Conservation (phyloP, 192 early-diverging fungal species). For the Rhizophagus prolifer region DNA sequence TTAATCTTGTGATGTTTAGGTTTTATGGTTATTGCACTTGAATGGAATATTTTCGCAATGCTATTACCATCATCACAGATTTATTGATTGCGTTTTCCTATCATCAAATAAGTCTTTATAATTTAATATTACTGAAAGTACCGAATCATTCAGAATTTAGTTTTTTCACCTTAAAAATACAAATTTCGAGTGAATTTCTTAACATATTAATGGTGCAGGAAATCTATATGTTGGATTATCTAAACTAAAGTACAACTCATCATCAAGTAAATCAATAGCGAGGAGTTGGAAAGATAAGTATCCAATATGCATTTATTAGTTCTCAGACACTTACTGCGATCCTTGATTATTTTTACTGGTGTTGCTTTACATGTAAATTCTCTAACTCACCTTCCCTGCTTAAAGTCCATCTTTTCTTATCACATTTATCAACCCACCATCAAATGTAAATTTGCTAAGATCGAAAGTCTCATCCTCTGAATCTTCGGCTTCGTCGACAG, state of each 20-base stretch:
- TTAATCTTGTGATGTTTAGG: constrained; percentile 24
- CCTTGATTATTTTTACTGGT: constrained; percentile 26
- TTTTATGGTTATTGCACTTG: constrained; percentile 14
- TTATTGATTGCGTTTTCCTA: constrained; percentile 25
- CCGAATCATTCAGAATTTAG: constrained; percentile 16
- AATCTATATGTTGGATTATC: constrained; percentile 19
- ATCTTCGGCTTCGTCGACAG: not conserved
- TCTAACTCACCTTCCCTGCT: not conserved
- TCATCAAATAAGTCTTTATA: constrained; percentile 15
- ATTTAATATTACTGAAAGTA: constrained; percentile 4
- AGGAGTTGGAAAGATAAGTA: constrained; percentile 22
- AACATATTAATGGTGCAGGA: constrained; percentile 16
- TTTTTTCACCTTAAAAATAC: constrained; percentile 26
- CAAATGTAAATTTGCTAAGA: not conserved
- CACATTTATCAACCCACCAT: not conserved
- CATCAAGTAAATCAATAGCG: constrained; percentile 22
- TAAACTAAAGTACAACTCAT: constrained; percentile 17
- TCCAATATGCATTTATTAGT: constrained; percentile 25
- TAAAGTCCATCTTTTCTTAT: constrained; percentile 17
- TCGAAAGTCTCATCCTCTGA: not conserved
- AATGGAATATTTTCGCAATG: constrained; percentile 19
- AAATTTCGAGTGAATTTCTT: constrained; percentile 19
- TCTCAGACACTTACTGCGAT: constrained; percentile 21
- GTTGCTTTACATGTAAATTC: not conserved
- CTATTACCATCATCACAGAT: not conserved